Conservation (phyloP, 164 flowering plant genomes). For the Warburgia ugandensis region DNA sequence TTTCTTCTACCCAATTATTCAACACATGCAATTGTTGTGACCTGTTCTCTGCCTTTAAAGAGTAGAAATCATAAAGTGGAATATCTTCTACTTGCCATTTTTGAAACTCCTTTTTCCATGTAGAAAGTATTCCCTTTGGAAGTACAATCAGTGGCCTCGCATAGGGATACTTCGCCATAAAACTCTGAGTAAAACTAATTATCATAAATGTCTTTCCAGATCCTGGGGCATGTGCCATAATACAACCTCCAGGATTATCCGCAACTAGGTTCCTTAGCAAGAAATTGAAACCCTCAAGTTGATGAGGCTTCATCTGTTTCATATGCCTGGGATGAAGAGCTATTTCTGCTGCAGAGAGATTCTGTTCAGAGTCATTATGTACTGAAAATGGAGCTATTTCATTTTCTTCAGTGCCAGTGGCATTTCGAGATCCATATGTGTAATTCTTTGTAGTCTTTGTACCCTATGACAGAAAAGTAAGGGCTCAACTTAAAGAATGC, state of each 20-base stretch:
- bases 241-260: conserved; percentile 85
- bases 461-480: conserved; percentile 25
- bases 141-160: conserved; percentile 76
- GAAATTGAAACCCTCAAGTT: conserved; percentile 84
- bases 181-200: conserved; percentile 82
- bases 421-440: conserved; percentile 29
- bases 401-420: conserved; percentile 20
- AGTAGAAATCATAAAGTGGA: conserved; percentile 68
- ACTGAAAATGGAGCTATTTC: conserved; percentile 17
- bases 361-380: conserved; percentile 27
- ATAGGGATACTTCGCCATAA: conserved; percentile 63
- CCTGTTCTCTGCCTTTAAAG: conserved; percentile 58
- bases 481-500: too few species aligned
- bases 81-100: conserved; percentile 80
- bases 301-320: conserved; percentile 90
- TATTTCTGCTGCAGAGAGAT: conserved; percentile 36
- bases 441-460: conserved; percentile 48
- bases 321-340: conserved; percentile 77
- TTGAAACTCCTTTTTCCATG: conserved; percentile 78
- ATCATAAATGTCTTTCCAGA: conserved; percentile 96
- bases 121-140: conserved; percentile 68
- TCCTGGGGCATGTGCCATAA: conserved; percentile 96
- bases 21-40: conserved; percentile 60
- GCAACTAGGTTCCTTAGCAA: conserved; percentile 57
- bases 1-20: conserved; percentile 56